Evolutionary conservation across 495 filamentous ascomycete species (phyloP), one percentile per base, ranked within the genome.

Genomic region (Tuber microsphaerosporum): DNA sequence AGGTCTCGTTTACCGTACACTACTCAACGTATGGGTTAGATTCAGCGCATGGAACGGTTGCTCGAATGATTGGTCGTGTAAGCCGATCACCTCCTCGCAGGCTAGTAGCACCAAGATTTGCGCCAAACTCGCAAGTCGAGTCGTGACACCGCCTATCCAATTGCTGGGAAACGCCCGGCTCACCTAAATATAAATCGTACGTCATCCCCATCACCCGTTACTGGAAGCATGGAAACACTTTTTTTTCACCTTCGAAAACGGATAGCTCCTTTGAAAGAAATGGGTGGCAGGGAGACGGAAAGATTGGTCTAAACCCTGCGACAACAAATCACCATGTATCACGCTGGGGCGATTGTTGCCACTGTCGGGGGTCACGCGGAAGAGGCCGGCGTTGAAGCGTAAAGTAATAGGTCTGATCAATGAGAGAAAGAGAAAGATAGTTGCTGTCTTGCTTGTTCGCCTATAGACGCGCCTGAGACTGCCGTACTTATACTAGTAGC

Each of bases 141-240:
- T n/a, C 26, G 26, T 65, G 56, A 16, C 56, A 2, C 56, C 1
- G 56, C 56, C n/a, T 26, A 65, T 65, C 26, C 17, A 65, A 65
- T 65, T 3, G 10, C 26, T 17, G 2, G 26, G 56, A 65, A 31
- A 65, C 1, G 56, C n/a, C n/a, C 2, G 31, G n/a, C 22, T 26
- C 56, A 65, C 56, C 56, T 34, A 65, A 65, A 65, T 65, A 65
- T 65, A 65, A 65, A 65, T 16, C 26, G n/a, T 65, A 17, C 26
- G 56, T 65, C 56, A 65, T 65, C n/a, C 56, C 6, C 56, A 65
- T 65, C n/a, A 26, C 56, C 56, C 26, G 56, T 65, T 65, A 65
- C 56, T 65, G 56, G 56, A 65, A 2, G 26, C 12, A 16, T 26
- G 48, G 31, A 31, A 65, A 31, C 56, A 65, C 56, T 65, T 65